Conservation (phyloP, 176 grass and related monocot genomes). For the Lolium multiflorum region DNA sequence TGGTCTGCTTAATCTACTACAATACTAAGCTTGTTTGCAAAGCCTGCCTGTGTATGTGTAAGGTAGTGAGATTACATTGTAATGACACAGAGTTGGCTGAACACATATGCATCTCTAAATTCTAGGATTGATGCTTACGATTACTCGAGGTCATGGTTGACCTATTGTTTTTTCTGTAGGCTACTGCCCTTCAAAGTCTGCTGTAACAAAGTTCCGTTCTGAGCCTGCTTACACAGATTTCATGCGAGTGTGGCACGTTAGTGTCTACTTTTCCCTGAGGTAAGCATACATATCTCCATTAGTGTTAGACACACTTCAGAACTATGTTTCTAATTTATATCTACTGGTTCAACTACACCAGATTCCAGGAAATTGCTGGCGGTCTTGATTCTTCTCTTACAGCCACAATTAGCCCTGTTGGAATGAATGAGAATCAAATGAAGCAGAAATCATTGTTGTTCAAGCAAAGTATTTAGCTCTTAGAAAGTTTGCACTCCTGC, state of each 20-base stretch:
- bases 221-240: slow-evolving; percentile 78
- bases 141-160: slow-evolving; percentile 14
- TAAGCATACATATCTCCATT: slow-evolving; percentile 46
- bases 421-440: slow-evolving; percentile 49
- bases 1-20: neutral
- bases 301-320: slow-evolving; percentile 4
- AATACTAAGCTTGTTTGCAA: slow-evolving; percentile 10
- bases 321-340: slow-evolving; percentile 29
- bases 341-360: slow-evolving; percentile 54
- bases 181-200: slow-evolving; percentile 73
- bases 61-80: neutral
- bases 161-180: slow-evolving; percentile 47
- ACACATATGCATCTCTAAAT: neutral
- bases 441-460: slow-evolving; percentile 53
- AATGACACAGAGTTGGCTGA: neutral
- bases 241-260: slow-evolving; percentile 90
- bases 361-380: slow-evolving; percentile 99
- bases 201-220: slow-evolving; percentile 77
- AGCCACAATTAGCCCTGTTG: slow-evolving; percentile 56
- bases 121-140: neutral
- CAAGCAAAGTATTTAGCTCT: slow-evolving; percentile 83
- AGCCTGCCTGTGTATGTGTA: neutral
- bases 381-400: slow-evolving; percentile 81
- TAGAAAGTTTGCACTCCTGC: slow-evolving; percentile 85
- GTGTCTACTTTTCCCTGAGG: slow-evolving; percentile 96